A percentile compares a stretch with the other conserved stretches of the same genome.
phyloP scores from a whole-genome alignment of 805 yeast genomes.

The Candida michaelii region DNA sequence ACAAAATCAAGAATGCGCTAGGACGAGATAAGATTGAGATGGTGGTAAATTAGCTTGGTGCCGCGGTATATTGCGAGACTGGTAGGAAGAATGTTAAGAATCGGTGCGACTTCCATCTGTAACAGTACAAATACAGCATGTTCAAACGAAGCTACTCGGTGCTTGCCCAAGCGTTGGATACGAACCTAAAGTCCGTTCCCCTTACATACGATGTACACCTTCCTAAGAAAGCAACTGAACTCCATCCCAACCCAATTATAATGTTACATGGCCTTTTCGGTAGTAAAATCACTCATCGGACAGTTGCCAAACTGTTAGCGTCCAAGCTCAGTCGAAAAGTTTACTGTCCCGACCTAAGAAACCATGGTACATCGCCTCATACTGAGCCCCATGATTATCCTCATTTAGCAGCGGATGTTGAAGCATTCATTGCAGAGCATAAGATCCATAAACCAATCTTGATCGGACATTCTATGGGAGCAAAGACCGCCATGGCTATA shows the following conservation, averaged over 20 bases:
- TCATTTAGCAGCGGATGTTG: conserved; percentile 84
- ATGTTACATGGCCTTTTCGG: conserved; percentile 92
- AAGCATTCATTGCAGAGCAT: conserved; percentile 49
- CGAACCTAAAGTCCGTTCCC: conserved; percentile 49
- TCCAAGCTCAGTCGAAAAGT: conserved; percentile 53
- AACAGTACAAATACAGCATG: too few relatives aligned
- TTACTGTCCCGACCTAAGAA: conserved; percentile 74
- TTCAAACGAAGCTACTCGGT: conserved; percentile 14
- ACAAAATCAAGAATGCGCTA: too few relatives aligned
- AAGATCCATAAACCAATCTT: conserved; percentile 52
- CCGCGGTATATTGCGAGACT: too few relatives aligned
- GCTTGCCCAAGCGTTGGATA: conserved; percentile 33
- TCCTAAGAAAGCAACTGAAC: conserved; percentile 21
- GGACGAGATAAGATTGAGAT: too few relatives aligned
- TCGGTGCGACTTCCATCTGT: neutral
- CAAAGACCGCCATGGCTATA: conserved; percentile 87
- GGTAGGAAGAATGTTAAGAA: neutral
- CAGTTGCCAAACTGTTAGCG: conserved; percentile 66
- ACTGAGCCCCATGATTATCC: conserved; percentile 70
- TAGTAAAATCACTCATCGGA: conserved; percentile 71
- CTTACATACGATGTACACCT: conserved; percentile 53
- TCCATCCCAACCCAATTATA: conserved; percentile 59
- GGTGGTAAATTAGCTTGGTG: too few relatives aligned
- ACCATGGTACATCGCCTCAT: conserved; percentile 93
- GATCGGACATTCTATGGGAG: conserved; percentile 90